phyloP scores from a whole-genome alignment of 768 basidiomycete genomes.

The Lanmaoa rubissima region DNA sequence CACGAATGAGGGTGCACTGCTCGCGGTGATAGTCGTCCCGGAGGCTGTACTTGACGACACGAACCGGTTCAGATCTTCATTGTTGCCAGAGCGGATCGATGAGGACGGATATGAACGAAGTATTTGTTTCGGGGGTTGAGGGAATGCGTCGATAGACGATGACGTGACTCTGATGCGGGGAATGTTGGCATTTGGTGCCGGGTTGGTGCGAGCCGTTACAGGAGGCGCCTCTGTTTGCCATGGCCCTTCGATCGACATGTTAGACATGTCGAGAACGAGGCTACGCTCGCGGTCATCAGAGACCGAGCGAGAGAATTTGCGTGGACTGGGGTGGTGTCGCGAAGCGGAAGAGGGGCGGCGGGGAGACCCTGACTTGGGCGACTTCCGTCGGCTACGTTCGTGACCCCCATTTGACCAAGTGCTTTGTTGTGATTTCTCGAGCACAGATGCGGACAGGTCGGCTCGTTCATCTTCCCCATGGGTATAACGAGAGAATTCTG shows the following conservation, averaged over 20 bases:
- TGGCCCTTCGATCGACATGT: slow-evolving; percentile 43
- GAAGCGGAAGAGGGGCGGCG: slow-evolving; percentile 36
- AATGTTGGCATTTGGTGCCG: slow-evolving; percentile 11
- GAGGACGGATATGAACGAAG: slow-evolving; percentile 46
- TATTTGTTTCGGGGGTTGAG: slow-evolving; percentile 33
- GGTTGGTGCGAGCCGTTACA: slow-evolving; percentile 7
- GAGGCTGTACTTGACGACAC: slow-evolving; percentile 88
- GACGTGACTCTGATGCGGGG: slow-evolving; percentile 31
- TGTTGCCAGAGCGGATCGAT: slow-evolving; percentile 49
- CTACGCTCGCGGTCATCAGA: slow-evolving; percentile 43
- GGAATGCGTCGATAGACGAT: slow-evolving; percentile 27
- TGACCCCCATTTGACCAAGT: slow-evolving; percentile 29
- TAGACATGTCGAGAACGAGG: slow-evolving; percentile 40
- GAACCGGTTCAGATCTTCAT: slow-evolving; percentile 82
- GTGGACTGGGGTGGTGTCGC: slow-evolving; percentile 43
- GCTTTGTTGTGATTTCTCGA: slow-evolving; percentile 25
- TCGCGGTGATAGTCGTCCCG: slow-evolving; percentile 65
- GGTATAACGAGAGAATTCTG: slow-evolving; percentile 47
- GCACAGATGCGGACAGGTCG: slow-evolving; percentile 12
- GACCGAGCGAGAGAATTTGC: slow-evolving; percentile 39
- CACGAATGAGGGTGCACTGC: slow-evolving; percentile 77
- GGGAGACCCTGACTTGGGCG: slow-evolving; percentile 25
- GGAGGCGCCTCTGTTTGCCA: slow-evolving; percentile 28
- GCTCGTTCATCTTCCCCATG: slow-evolving; percentile 16
- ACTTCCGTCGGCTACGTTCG: slow-evolving; percentile 27